Evolutionary conservation across 2,329 filamentous ascomycete species (phyloP).

Genomic region (Xylogone sp.): DNA sequence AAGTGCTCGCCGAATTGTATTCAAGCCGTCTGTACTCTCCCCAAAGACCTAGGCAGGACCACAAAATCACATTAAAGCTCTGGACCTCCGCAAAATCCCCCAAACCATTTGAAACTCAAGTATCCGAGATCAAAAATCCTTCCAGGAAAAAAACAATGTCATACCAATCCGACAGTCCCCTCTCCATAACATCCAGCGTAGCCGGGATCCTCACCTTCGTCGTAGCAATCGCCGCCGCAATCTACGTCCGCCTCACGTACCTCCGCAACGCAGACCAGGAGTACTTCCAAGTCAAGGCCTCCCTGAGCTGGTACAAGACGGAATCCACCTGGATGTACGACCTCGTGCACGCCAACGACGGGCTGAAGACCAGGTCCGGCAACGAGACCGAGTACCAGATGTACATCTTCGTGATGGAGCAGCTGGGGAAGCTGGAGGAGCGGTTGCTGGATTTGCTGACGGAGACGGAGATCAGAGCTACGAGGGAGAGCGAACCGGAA

Average conservation of each 20-base stretch:
- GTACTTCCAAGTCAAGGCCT: conserved; percentile 44
- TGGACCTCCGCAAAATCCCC: too few relatives aligned
- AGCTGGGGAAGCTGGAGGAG: conserved; percentile 39
- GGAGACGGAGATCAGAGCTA: conserved; percentile 35
- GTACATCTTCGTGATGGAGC: conserved; percentile 45
- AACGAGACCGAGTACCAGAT: conserved; percentile 39
- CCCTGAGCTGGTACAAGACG: conserved; percentile 45
- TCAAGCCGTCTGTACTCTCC: too few relatives aligned
- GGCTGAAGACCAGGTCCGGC: conserved; percentile 5
- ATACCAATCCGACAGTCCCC: conserved; percentile 26
- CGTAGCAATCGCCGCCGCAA: conserved; percentile 39
- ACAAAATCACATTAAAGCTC: too few relatives aligned
- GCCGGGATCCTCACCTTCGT: conserved; percentile 45
- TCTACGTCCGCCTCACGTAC: conserved; percentile 41
- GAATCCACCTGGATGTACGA: conserved; percentile 43
- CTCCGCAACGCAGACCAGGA: conserved; percentile 43
- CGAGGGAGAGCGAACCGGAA: conserved; percentile 13
- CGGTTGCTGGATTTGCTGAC: conserved; percentile 41
- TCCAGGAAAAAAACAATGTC: too few relatives aligned
- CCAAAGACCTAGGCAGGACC: too few relatives aligned
- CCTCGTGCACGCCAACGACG: conserved; percentile 30
- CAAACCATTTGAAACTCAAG: too few relatives aligned
- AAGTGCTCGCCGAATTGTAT: too few relatives aligned
- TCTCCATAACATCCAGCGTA: conserved; percentile 40
- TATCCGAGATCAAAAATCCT: too few relatives aligned